Evolutionary conservation across 306 rosid species (phyloP).

Genomic region (Dicorynia guianensis): DNA sequence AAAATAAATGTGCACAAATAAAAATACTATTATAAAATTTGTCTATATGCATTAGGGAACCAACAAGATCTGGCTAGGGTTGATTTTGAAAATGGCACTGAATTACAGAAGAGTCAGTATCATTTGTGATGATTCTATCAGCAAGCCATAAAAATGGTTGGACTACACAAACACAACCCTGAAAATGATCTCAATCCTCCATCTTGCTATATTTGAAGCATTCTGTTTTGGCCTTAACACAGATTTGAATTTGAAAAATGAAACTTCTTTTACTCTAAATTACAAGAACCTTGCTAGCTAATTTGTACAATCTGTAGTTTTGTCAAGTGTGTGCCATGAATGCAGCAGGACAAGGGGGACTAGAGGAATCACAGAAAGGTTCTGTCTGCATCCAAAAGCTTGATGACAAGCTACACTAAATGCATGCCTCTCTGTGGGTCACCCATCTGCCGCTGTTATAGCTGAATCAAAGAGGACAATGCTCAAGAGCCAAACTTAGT

Average conservation of each 20-base stretch:
- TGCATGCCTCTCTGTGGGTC: slow-evolving; percentile 40
- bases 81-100: neutral
- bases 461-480: neutral
- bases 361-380: neutral
- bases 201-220: slow-evolving; percentile 1
- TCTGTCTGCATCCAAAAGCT: slow-evolving; percentile 31
- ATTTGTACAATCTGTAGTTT: slow-evolving; percentile 10
- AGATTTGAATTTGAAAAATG: neutral
- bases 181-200: slow-evolving; percentile 14
- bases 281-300: neutral
- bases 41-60: neutral
- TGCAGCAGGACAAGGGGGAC: neutral
- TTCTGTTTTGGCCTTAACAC: too few relatives aligned
- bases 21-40: neutral
- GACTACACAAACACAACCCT: neutral
- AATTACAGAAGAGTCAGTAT: neutral
- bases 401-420: slow-evolving; percentile 44
- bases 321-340: slow-evolving; percentile 5
- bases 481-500: neutral
- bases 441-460: neutral
- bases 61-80: neutral
- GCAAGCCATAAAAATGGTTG: too few relatives aligned
- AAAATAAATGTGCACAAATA: too few relatives aligned
- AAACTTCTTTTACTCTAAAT: neutral
- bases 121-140: too few relatives aligned